Conservation (phyloP, 78 protist species). For the Dictyostelium brefeldianum region DNA sequence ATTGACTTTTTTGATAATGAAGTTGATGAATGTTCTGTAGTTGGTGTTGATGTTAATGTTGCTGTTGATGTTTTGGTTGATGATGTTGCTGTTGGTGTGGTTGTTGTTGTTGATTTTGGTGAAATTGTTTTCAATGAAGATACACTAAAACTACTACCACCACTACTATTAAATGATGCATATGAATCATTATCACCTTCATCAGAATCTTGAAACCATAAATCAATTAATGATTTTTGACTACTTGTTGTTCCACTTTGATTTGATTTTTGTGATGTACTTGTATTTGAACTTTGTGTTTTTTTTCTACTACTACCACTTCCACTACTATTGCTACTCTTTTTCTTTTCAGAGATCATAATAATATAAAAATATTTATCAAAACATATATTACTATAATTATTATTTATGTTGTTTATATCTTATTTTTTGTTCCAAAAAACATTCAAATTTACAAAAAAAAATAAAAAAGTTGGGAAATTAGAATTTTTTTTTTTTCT, state of each 20-base stretch:
- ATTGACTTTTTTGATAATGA: too few relatives aligned
- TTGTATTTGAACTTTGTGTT: too few relatives aligned
- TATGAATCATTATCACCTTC: neutral
- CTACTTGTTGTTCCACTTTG: neutral
- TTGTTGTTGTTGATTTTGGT: too few relatives aligned
- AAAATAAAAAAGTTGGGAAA: neutral
- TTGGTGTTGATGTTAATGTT: neutral
- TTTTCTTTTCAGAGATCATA: too few relatives aligned
- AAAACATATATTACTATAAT: too few relatives aligned
- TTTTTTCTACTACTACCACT: too few relatives aligned
- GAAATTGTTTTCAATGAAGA: neutral
- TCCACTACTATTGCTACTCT: neutral
- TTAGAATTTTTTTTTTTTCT: too few relatives aligned
- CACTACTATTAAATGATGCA: neutral
- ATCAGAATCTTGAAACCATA: conserved; percentile 10
- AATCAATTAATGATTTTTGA: conserved; percentile 24
- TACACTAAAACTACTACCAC: neutral
- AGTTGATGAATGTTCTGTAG: neutral
- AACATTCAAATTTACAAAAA: too few relatives aligned
- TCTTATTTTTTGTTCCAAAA: too few relatives aligned
- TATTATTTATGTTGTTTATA: too few relatives aligned
- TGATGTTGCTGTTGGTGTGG: neutral
- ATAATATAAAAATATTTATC: too few relatives aligned
- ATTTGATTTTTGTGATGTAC: neutral
- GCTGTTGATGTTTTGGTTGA: neutral